Evolutionary conservation across 2,329 filamentous ascomycete species (phyloP), one percentile per base, ranked within the genome.

Genomic region (Sphaceloma murrayae): DNA sequence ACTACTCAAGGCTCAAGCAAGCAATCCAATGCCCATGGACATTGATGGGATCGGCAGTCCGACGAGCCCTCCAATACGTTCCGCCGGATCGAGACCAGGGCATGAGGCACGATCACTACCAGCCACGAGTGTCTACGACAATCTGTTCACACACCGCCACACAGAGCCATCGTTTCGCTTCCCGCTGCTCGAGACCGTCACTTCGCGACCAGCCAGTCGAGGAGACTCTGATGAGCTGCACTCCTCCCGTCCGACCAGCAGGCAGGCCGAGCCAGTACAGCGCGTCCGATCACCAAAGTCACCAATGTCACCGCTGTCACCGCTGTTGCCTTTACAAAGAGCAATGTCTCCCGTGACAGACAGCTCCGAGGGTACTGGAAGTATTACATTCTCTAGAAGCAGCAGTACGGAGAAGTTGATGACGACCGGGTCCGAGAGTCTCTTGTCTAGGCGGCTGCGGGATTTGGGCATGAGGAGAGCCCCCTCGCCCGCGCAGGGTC

Each of bases 401-500:
- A 49, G 43, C 21, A 61, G 57, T 6, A 85, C 87, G 56, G 74
- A 75, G 55, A 87, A 87, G 57, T 72, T 85, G 14, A 77, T 58
- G 53, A 82, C 73, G 56, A 78, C 77, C 4, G 78, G 85, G 48
- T 60, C 61, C 22, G 62, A 62, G n/a, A 64, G 63, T 45, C 68
- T 91, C 11, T 65, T 91, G 11, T 84, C 84, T 8, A 77, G 77
- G 57, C 73, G 78, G 46, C 64, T 89, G 33, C 73, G 77, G 51
- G 74, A 76, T 4, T 63, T 85, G 4, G 81, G 77, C 27, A 64
- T 71, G 9, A 40, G 30, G 11, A 42, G 36, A 27, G 31, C 18
- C 8, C 18, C 40, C 14, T 19, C 22, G 26, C 29, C 40, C 5
- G 18, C 10, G 32, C 27, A 19, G 5, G 40, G 40, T 18, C 24